Conservation (phyloP, 495 filamentous ascomycete genomes). For the Rusavskia elegans region DNA sequence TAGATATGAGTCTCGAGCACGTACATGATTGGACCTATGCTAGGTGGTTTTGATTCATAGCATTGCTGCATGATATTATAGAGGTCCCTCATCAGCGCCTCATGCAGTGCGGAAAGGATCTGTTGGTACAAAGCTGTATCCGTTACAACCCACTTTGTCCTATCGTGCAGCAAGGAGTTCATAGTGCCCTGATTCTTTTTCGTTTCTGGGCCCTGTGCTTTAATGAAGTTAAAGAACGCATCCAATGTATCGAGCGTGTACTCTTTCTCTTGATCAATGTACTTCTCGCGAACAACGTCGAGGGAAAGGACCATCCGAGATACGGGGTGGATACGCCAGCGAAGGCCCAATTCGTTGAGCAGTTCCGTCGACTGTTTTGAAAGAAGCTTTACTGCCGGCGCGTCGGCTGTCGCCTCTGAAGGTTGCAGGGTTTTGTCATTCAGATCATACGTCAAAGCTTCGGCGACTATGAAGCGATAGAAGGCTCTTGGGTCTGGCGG, state of each 20-base stretch:
- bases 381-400: constrained; percentile 44
- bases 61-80: constrained; percentile 75
- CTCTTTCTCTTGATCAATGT: constrained; percentile 73
- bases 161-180: constrained; percentile 36
- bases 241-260: constrained; percentile 68
- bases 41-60: constrained; percentile 69
- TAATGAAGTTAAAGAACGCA: constrained; percentile 64
- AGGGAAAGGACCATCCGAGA: constrained; percentile 68
- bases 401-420: constrained; percentile 34
- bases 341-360: constrained; percentile 65
- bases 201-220: constrained; percentile 44
- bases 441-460: constrained; percentile 56
- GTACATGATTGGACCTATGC: constrained; percentile 63
- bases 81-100: constrained; percentile 72
- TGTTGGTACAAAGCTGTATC: constrained; percentile 66
- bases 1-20: constrained; percentile 74
- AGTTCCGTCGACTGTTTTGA: constrained; percentile 73
- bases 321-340: constrained; percentile 82
- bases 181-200: constrained; percentile 33
- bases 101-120: constrained; percentile 58
- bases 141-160: constrained; percentile 59
- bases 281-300: constrained; percentile 73
- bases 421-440: constrained; percentile 39
- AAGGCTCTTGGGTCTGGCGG: constrained; percentile 69
- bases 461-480: constrained; percentile 62